Evolutionary conservation across 768 basidiomycete species (phyloP).

Genomic region (Serendipita sp.): DNA sequence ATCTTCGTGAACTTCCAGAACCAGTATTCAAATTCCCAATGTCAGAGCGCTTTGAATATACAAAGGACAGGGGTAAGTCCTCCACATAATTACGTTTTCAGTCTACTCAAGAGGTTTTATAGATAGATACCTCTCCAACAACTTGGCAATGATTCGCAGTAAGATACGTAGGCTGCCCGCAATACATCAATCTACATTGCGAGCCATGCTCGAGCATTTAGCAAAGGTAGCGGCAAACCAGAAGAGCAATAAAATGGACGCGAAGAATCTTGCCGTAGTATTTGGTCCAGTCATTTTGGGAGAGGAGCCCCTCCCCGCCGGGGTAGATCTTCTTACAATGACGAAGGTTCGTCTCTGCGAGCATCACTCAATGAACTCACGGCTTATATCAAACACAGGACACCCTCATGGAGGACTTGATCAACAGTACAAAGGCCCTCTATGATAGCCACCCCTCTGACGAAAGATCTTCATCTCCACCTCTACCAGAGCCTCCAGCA

Average conservation of each 20-base stretch:
- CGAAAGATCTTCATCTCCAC: slow-evolving; percentile 39
- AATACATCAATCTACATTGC: slow-evolving; percentile 74
- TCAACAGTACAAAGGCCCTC: slow-evolving; percentile 46
- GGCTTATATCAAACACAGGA: slow-evolving; percentile 26
- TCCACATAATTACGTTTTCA: background rate
- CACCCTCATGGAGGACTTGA: slow-evolving; percentile 71
- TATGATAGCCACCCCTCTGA: slow-evolving; percentile 28
- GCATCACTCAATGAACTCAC: background rate
- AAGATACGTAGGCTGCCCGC: slow-evolving; percentile 71
- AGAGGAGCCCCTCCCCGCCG: slow-evolving; percentile 61
- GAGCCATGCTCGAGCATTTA: slow-evolving; percentile 67
- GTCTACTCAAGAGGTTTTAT: background rate
- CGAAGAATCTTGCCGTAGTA: slow-evolving; percentile 80
- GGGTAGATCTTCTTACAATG: background rate
- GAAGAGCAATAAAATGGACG: slow-evolving; percentile 84
- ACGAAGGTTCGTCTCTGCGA: background rate
- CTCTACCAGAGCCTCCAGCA: slow-evolving; percentile 50
- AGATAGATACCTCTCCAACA: slow-evolving; percentile 58
- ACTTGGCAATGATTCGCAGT: slow-evolving; percentile 62
- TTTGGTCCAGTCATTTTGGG: slow-evolving; percentile 83
- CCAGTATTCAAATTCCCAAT: slow-evolving; percentile 71
- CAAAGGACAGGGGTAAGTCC: slow-evolving; percentile 50
- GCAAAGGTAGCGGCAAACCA: slow-evolving; percentile 45
- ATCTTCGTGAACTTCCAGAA: slow-evolving; percentile 78
- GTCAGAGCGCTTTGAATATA: slow-evolving; percentile 66